phyloP scores from a whole-genome alignment of 2,329 filamentous ascomycete species.

The Fusarium sp. region DNA sequence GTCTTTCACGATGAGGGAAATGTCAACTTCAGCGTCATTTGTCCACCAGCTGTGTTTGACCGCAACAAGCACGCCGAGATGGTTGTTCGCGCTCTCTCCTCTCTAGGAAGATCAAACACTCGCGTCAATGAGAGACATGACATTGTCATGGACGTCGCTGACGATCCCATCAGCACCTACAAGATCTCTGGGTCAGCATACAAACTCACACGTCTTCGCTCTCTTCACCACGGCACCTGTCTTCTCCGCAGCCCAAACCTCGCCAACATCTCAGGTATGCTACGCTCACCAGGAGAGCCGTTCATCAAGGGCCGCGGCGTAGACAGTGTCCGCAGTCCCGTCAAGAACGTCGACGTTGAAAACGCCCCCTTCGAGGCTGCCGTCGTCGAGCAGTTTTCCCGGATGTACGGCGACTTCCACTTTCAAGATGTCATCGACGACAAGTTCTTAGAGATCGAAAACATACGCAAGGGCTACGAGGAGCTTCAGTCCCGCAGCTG shows the following conservation, averaged over 20 bases:
- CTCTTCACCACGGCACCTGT: slow-evolving; percentile 94
- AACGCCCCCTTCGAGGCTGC: slow-evolving; percentile 61
- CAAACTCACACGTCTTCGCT: slow-evolving; percentile 84
- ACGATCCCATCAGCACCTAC: slow-evolving; percentile 55
- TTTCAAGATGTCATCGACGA: slow-evolving; percentile 60
- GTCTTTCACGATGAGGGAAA: slow-evolving; percentile 96
- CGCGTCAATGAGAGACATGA: slow-evolving; percentile 93
- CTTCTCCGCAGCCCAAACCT: slow-evolving; percentile 84
- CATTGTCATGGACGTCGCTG: slow-evolving; percentile 76
- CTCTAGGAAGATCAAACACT: slow-evolving; percentile 68
- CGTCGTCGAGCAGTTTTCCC: slow-evolving; percentile 73
- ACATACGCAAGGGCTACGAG: slow-evolving; percentile 57
- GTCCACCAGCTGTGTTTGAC: slow-evolving; percentile 80
- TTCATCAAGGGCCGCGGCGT: slow-evolving; percentile 87
- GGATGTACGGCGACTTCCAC: slow-evolving; percentile 69
- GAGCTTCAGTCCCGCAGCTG: slow-evolving; percentile 71
- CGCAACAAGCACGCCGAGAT: slow-evolving; percentile 91
- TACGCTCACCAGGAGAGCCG: slow-evolving; percentile 81
- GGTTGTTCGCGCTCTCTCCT: slow-evolving; percentile 84
- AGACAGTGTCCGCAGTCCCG: slow-evolving; percentile 87
- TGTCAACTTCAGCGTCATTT: slow-evolving; percentile 94
- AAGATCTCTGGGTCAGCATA: slow-evolving; percentile 97
- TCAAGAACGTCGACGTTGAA: slow-evolving; percentile 79
- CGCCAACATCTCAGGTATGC: slow-evolving; percentile 72
- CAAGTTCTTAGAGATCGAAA: slow-evolving; percentile 57